Conservation (phyloP, 2,329 filamentous ascomycete species). For the Helotiales sp. region DNA sequence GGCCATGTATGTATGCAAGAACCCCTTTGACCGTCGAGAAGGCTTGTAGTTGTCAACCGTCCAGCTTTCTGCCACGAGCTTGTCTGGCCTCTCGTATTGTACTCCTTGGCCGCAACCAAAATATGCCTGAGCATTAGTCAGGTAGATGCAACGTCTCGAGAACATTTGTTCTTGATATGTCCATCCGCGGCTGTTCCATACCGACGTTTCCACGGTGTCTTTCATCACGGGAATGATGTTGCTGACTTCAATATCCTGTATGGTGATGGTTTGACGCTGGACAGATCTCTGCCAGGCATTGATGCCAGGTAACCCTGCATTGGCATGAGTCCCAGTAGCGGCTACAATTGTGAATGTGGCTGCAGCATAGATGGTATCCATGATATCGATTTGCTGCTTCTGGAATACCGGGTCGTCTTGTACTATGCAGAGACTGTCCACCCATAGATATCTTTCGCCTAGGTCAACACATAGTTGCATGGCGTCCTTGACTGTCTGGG, state of each 20-base stretch:
- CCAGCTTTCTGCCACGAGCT: background rate
- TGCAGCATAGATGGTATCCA: constrained; percentile 18
- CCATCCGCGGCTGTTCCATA: constrained; percentile 21
- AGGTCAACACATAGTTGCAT: constrained; percentile 14
- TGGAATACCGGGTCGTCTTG: constrained; percentile 11
- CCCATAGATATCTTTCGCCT: constrained; percentile 13
- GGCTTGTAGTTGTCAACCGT: background rate
- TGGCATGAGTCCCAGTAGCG: constrained; percentile 6
- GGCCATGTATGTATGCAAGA: background rate
- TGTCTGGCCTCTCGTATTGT: background rate
- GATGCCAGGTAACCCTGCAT: constrained; percentile 14
- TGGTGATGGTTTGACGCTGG: constrained; percentile 14
- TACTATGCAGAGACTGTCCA: constrained; percentile 13
- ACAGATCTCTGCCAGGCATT: constrained; percentile 6
- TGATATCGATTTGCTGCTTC: constrained; percentile 15
- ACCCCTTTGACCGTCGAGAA: background rate
- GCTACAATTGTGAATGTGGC: constrained; percentile 15
- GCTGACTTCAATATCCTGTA: constrained; percentile 18
- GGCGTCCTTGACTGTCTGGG: constrained; percentile 14
- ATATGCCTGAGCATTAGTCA: constrained; percentile 12
- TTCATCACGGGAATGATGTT: constrained; percentile 12
- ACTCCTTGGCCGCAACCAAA: constrained; percentile 10
- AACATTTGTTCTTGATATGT: constrained; percentile 13
- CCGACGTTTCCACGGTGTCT: constrained; percentile 6
- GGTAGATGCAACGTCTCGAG: constrained; percentile 9